Evolutionary conservation across 768 basidiomycete species (phyloP), one percentile per base, ranked within the genome.

Genomic region (Termitomyces sp.): DNA sequence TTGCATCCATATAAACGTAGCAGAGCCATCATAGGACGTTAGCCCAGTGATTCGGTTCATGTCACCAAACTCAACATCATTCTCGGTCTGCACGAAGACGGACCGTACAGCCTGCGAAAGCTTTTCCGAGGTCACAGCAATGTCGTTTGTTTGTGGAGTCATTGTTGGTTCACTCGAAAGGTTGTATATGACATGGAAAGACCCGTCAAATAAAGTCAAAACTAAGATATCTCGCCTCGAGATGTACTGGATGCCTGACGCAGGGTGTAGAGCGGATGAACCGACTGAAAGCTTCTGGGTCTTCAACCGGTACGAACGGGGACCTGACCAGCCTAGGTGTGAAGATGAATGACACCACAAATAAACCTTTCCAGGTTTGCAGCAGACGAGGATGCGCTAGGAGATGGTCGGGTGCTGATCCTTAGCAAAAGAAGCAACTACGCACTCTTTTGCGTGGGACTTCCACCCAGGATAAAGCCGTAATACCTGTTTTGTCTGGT

Each of bases 201-300:
- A 85, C 0, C 90, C 91, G 62, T 93, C 90, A 38, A 79, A 77
- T 18, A 92, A 74, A 4, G 83, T 75, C 38, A 90, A 59, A 20
- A 90, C 56, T 33, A 90, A 73, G 1, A 71, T 60, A 64, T 92
- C 90, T 33, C 71, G 70, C 18, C 70, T 66, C 4, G 61, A 68
- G 18, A 80, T 63, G 67, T 90, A 88, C 16, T 75, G 67, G 33
- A 90, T 67, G 0, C 90, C 90, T 14, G 86, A 80, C 20, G 83
- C 73, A 4, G 78, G 80, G 54, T 81, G 77, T 38, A 89, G 74
- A 9, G 80, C 68, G 0, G 88, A 88, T 10, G 87, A 85, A 20
- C 80, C 82, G 16, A 73, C 67, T 16, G 83, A 87, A 12, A 79
- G 67, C 26, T 72, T 78, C 61, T 85, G 82, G 3, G 71, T 75